Conservation (phyloP, 306 rosid species). For the Purshia tridentata region DNA sequence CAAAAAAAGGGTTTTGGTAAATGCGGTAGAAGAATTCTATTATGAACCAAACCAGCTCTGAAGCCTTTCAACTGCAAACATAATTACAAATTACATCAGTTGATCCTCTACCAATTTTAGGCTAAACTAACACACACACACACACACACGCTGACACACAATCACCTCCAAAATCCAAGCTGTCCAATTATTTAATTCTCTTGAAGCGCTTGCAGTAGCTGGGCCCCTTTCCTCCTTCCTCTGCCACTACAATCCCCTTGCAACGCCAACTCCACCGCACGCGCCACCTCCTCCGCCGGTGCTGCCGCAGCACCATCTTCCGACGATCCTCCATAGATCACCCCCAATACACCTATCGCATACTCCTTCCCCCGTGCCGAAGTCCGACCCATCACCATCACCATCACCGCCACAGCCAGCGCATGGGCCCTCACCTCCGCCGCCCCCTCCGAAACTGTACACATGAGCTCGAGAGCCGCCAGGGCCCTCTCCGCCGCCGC, state of each 20-base stretch:
- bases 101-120: too few relatives aligned
- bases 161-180: too few relatives aligned
- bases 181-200: constrained; percentile 2
- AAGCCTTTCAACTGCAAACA: too few relatives aligned
- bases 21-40: too few relatives aligned
- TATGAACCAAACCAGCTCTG: too few relatives aligned
- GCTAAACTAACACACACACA: too few relatives aligned
- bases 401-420: constrained; percentile 89
- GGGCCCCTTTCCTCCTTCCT: constrained; percentile 77
- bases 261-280: constrained; percentile 81
- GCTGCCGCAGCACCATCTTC: constrained; percentile 40
- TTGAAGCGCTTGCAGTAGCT: constrained; percentile 55
- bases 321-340: constrained; percentile 43
- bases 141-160: too few relatives aligned
- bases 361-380: constrained; percentile 82
- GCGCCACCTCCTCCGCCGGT: constrained; percentile 94
- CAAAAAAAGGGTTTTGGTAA: too few relatives aligned
- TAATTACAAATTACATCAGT: too few relatives aligned
- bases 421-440: constrained; percentile 77
- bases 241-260: constrained; percentile 76
- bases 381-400: constrained; percentile 74
- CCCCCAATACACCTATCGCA: constrained; percentile 79
- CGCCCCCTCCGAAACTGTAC: constrained; percentile 80
- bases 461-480: constrained; percentile 84
- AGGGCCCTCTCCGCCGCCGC: constrained; percentile 72